A percentile compares a stretch with the other conserved stretches of the same genome.
Conservation (phyloP, 2,329 filamentous ascomycete species). For the Talaromyces sp. region DNA sequence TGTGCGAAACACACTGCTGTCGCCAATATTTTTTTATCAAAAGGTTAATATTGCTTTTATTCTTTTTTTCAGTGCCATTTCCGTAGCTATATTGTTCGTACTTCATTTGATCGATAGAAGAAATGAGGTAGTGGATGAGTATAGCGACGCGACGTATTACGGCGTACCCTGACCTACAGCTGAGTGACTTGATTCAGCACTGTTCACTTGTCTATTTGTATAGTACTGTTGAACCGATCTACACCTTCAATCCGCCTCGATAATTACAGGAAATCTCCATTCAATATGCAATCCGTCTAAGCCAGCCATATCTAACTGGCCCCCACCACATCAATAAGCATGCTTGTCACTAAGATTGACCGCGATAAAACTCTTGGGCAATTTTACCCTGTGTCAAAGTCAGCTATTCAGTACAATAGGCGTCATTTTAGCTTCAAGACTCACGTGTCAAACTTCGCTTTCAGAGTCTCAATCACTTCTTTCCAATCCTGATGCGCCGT, state of each 20-base stretch:
- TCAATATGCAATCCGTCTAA: not conserved
- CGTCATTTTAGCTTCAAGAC: conserved; percentile 34
- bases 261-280: not conserved
- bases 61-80: too few species aligned
- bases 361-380: conserved; percentile 51
- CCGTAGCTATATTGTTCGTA: too few species aligned
- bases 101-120: too few species aligned
- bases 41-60: too few species aligned
- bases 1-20: too few species aligned
- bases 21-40: too few species aligned
- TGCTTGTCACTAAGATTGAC: conserved; percentile 51
- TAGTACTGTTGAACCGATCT: not conserved
- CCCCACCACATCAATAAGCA: conserved; percentile 9
- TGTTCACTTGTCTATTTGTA: not conserved
- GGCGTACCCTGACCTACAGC: not conserved
- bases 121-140: too few species aligned
- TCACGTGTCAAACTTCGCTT: conserved; percentile 92
- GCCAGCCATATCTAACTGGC: not conserved
- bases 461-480: conserved; percentile 89
- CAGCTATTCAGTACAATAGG: conserved; percentile 2
- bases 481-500: conserved; percentile 95
- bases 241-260: not conserved
- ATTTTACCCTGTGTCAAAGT: conserved; percentile 41
- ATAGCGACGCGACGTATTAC: too few species aligned
- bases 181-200: not conserved